Evolutionary conservation across 371 early-diverging fungal genomes (phyloP).

Genomic region (Parasitella parasitica): DNA sequence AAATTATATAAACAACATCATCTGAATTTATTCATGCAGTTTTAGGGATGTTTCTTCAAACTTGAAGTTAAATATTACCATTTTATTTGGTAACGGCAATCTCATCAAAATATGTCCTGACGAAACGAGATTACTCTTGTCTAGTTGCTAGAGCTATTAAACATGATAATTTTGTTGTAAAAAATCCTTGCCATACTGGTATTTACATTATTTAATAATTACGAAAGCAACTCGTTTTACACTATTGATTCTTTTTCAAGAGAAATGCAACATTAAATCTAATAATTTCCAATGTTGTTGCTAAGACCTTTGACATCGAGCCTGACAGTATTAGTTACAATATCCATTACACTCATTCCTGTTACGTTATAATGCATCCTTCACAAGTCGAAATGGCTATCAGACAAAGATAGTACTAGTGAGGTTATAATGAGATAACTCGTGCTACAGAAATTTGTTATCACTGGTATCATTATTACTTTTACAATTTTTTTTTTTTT

Average conservation of each 20-base stretch:
- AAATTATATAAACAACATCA: no score
- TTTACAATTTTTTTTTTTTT: conserved; percentile 53
- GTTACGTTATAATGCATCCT: conserved; percentile 10
- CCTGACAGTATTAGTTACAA: conserved; percentile 54
- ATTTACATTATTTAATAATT: conserved; percentile 51
- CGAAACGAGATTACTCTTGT: conserved; percentile 57
- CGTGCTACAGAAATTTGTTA: conserved; percentile 52
- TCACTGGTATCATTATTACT: conserved; percentile 43
- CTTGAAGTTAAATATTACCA: conserved; percentile 64
- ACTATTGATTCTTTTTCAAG: conserved; percentile 51
- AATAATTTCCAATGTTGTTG: conserved; percentile 53
- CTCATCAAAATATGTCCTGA: conserved; percentile 55
- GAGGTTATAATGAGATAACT: conserved; percentile 60
- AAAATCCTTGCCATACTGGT: conserved; percentile 68
- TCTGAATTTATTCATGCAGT: no score
- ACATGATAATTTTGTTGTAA: conserved; percentile 55
- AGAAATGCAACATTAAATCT: conserved; percentile 41
- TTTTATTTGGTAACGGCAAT: conserved; percentile 59
- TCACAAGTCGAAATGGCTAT: conserved; percentile 33
- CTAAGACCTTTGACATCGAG: conserved; percentile 32
- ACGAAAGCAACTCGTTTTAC: no score
- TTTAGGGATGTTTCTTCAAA: conserved; percentile 28
- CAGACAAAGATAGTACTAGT: conserved; percentile 58
- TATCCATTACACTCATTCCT: conserved; percentile 50
- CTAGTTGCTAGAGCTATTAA: no score